A percentile compares a stretch with the other conserved stretches of the same genome.
Evolutionary conservation across 352 stramenopile species (phyloP).

Genomic region (Globisporangium takayamanum): DNA sequence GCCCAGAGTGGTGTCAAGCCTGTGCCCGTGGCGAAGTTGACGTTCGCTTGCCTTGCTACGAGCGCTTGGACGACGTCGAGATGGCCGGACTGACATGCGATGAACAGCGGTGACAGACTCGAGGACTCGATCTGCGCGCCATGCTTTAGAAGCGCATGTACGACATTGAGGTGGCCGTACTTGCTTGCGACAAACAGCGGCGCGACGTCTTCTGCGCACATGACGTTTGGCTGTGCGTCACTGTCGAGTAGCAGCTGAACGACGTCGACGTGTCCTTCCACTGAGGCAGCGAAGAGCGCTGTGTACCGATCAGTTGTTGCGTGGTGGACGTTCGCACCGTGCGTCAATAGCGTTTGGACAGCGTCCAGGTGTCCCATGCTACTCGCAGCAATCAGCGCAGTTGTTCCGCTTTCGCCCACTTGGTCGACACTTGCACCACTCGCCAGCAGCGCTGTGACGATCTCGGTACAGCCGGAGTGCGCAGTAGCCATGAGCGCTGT

Average conservation of each 20-base stretch:
- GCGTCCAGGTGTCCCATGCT: neutral
- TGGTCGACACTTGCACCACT: neutral
- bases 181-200: neutral
- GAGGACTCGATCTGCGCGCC: neutral
- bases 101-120: neutral
- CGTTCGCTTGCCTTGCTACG: neutral
- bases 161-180: neutral
- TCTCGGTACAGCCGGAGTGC: neutral
- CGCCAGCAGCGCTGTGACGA: neutral
- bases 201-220: neutral
- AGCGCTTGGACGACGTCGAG: neutral
- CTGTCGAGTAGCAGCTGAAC: neutral
- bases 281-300: neutral
- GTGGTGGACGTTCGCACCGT: too few species aligned
- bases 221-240: neutral
- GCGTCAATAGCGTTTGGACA: neutral
- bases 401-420: neutral
- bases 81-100: neutral
- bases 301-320: too few species aligned
- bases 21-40: neutral
- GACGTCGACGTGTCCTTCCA: neutral
- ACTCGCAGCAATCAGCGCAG: neutral
- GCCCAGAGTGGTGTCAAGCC: neutral
- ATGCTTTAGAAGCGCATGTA: neutral
- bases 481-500: slow-evolving; percentile 1